Evolutionary conservation across 257 asterid species (phyloP), one percentile per base, ranked within the genome.

Genomic region (Vinca minor): DNA sequence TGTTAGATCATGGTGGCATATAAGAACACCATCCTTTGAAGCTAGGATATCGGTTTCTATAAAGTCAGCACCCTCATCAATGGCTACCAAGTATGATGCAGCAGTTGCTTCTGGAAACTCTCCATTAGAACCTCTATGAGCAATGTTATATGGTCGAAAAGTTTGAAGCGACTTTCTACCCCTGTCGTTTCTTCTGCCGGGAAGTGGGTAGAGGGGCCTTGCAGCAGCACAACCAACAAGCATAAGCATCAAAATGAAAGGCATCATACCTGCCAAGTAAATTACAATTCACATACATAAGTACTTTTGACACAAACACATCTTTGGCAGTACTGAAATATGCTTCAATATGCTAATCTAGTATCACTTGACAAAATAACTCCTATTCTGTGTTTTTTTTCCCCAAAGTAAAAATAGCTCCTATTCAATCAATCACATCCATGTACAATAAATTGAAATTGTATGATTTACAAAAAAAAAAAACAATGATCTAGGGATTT

Each of bases 51-150:
- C 99, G 13, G 90, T 45, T 83, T 89, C 99, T 63, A 93, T 93
- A 82, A 93, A 93, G 79, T 93, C 99, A 64, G 97, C 84, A 66
- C 97, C 99, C 79, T 89, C 99, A 61, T 87, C 89, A 70, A 93
- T 93, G 59, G 99, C 97, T 81, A 89, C 99, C 92, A 77, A 76
- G 76, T 93, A 93, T 58, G 95, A 94, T 55, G 84, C 83, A 50
- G 89, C 72, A 34, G 99, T 85, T 81, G 85, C 99, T 79, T 93
- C 99, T 58, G 99, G 99, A 68, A 89, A 59, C 80, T 93, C 99
- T 69, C 97, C 99, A 80, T 87, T 87, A 11, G 97, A 84, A 68
- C 99, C 99, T 76, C 99, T 92, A 72, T 89, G 99, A 13, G 99
- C 99, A 58, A 93, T 67, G 85, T 93, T 93, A 70, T 76, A 89